A percentile compares a stretch with the other conserved stretches of the same genome.
Conservation (phyloP, 305 asterid species). For the Euphrasia arctica region DNA sequence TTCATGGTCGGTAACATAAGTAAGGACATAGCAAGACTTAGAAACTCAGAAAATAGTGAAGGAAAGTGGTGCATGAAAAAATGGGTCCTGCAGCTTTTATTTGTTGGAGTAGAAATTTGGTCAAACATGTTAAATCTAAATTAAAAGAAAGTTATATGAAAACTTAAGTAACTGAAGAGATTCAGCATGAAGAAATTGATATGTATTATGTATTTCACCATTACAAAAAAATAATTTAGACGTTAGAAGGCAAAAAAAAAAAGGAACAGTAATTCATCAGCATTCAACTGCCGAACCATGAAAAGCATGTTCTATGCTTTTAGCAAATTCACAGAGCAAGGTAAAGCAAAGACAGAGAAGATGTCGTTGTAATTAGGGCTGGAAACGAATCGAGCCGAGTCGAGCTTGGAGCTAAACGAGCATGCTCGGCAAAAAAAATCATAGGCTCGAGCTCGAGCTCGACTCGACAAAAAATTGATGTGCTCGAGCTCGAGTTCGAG, state of each 20-base stretch:
- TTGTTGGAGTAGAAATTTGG: too few relatives aligned
- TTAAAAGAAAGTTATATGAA: not conserved
- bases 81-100: too few relatives aligned
- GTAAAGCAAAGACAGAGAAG: not conserved
- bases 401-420: too few relatives aligned
- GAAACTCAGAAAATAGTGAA: too few relatives aligned
- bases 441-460: too few relatives aligned
- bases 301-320: constrained; percentile 2
- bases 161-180: constrained; percentile 10
- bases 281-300: constrained; percentile 5
- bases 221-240: not conserved
- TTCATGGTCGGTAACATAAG: not conserved
- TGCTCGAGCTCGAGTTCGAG: too few relatives aligned
- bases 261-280: constrained; percentile 10
- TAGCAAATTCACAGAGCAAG: not conserved
- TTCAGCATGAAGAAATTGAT: not conserved
- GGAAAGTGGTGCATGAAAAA: too few relatives aligned
- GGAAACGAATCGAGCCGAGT: too few relatives aligned
- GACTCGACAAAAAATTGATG: too few relatives aligned
- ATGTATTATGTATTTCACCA: not conserved
- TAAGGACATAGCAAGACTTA: not conserved
- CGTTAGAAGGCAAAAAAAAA: not conserved
- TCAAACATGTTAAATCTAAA: not conserved
- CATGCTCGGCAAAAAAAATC: too few relatives aligned
- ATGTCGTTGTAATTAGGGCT: not conserved